A percentile compares a stretch with the other conserved stretches of the same genome.
Conservation (phyloP, 1,139 yeast genomes). For the Candida labiduridarum region DNA sequence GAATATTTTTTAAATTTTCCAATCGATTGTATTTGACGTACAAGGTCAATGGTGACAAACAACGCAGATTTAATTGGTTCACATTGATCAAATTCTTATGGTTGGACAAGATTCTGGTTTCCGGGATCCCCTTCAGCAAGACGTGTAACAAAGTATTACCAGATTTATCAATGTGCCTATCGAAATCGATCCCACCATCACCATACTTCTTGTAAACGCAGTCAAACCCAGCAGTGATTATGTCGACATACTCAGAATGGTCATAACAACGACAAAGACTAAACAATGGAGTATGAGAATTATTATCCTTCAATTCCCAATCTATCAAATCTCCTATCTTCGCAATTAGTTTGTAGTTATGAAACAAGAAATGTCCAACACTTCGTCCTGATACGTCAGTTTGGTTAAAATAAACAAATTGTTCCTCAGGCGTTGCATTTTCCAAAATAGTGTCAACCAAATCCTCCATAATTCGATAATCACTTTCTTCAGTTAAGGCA, state of each 20-base stretch:
- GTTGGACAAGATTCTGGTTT: constrained; percentile 35
- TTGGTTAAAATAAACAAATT: constrained; percentile 50
- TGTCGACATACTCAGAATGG: constrained; percentile 58
- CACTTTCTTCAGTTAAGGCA: constrained; percentile 60
- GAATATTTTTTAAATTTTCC: constrained; percentile 54
- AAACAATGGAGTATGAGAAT: constrained; percentile 79
- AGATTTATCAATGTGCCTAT: constrained; percentile 67
- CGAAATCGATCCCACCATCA: constrained; percentile 37
- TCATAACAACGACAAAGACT: constrained; percentile 82
- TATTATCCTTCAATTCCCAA: constrained; percentile 72
- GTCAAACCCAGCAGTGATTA: constrained; percentile 51
- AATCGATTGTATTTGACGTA: constrained; percentile 70
- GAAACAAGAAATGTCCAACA: constrained; percentile 75
- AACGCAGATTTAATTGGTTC: constrained; percentile 62
- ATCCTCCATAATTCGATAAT: constrained; percentile 43
- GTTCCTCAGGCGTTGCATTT: constrained; percentile 49
- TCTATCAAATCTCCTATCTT: constrained; percentile 59
- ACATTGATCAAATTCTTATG: constrained; percentile 49
- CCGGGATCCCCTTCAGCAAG: constrained; percentile 48
- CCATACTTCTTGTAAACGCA: constrained; percentile 48
- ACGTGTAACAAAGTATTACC: constrained; percentile 83
- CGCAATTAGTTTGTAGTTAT: constrained; percentile 54
- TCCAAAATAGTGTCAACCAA: constrained; percentile 49
- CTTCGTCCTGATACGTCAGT: constrained; percentile 58
- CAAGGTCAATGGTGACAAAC: constrained; percentile 69